Base-by-base conservation (phyloP, 768 basidiomycete species). In the Tylopilus sp. region DNA sequence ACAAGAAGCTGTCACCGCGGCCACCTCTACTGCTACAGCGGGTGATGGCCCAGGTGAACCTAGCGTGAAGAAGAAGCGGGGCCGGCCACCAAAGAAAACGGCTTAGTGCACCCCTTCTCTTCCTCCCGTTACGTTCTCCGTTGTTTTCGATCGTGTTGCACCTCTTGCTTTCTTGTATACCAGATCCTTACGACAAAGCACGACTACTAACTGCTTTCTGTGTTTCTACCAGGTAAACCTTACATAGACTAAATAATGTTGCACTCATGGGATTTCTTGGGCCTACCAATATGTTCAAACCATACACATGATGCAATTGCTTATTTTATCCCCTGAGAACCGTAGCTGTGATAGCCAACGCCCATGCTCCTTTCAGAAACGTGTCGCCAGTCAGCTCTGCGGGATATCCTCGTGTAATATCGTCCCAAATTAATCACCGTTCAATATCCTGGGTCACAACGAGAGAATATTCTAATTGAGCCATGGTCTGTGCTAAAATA, bases 41-140 rank as follows among this genome's bases (percentile, higher is more conserved):
- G 75, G 69, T 10, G 74, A 72, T 43, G 71, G 75, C 52, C 64
- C 57, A 33, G 71, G 73, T 36, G 84, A 85, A 62, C 57, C 81
- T 53, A 72, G 71, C 61, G 60, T 69, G 50, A 82, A 82, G 77
- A 86, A 78, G 79, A 88, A 83, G 73, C 76, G 87, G 56, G 86
- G 86, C 48, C 78, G 87, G 61, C 88, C 86, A 61, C 79, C 84
- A 55, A 76, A 76, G 68, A 70, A 71, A 59, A n/a, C n/a, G n/a
- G 38, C 57, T 31, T 69, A 61, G 36, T 48, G 51, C 54, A 36
- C 28, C n/a, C 28, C 15, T 44, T 44, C 36, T 41, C 47, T 48
- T 51, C 42, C 11, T 44, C 28, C 35, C 42, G 51, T 31, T 50
- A 33, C 52, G 39, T 58, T 52, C 52, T 55, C 53, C 51, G 15